Conservation (phyloP, 169 alveolate genomes). For the Eimeria acervulina region DNA sequence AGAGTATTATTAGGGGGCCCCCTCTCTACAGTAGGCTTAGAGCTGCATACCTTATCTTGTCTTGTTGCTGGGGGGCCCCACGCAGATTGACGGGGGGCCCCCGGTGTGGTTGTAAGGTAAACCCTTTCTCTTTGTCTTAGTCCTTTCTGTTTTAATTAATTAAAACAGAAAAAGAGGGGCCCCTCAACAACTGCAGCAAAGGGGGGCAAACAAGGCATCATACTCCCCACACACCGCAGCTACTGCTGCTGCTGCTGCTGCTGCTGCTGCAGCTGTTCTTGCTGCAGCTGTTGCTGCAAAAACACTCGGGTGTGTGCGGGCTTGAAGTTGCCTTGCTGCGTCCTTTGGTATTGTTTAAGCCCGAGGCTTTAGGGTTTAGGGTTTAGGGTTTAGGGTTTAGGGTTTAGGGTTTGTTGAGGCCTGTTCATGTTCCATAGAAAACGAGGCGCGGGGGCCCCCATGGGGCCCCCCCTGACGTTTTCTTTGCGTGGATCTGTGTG, state of each 20-base stretch:
- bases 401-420: neutral
- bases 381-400: slow-evolving; percentile 50
- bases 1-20: neutral
- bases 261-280: slow-evolving; percentile 10
- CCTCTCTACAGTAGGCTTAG: too few relatives aligned
- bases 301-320: too few relatives aligned
- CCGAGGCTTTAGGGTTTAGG: too few relatives aligned
- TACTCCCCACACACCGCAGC: neutral
- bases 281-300: neutral
- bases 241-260: slow-evolving; percentile 37
- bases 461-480: neutral
- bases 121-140: neutral
- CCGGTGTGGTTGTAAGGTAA: neutral
- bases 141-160: neutral
- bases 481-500: neutral
- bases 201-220: neutral
- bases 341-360: neutral
- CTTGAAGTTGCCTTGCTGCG: neutral
- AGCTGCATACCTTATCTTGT: too few relatives aligned
- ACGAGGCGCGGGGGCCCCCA: slow-evolving; percentile 20
- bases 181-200: too few relatives aligned
- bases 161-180: neutral
- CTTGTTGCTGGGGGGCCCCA: slow-evolving; percentile 23
- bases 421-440: neutral
- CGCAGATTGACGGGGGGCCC: neutral